phyloP scores from a whole-genome alignment of 108 stramenopile genomes.

The Nitzschia sp. region DNA sequence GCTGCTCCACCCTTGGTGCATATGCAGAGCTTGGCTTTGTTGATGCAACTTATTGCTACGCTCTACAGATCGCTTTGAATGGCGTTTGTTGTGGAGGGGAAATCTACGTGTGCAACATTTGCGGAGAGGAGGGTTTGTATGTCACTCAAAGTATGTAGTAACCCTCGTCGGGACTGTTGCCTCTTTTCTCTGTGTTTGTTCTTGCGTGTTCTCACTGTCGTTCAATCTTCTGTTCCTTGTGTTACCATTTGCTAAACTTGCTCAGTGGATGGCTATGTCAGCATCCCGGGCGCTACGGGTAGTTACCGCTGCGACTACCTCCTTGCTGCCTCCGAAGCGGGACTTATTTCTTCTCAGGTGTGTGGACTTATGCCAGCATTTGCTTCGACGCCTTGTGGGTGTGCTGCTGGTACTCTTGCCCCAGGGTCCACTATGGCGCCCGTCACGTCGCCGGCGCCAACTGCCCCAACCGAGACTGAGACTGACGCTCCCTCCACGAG shows the following conservation, averaged over 20 bases:
- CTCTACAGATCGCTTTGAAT: neutral
- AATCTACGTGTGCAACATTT: constrained; percentile 1
- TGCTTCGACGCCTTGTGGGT: constrained; percentile 1
- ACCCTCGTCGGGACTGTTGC: neutral
- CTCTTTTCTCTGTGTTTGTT: neutral
- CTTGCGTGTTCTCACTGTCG: neutral
- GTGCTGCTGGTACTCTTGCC: neutral
- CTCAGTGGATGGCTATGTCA: neutral
- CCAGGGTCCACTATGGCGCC: no score
- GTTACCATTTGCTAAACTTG: neutral
- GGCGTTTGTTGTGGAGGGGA: neutral
- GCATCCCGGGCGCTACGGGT: neutral
- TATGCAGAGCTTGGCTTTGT: neutral
- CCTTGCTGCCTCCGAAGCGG: neutral
- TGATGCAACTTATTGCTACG: constrained; percentile 1
- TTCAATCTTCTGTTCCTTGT: no score
- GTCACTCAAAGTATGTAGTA: neutral
- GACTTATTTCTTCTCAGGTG: neutral
- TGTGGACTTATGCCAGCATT: constrained; percentile 3
- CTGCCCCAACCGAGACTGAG: no score
- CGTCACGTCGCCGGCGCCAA: no score
- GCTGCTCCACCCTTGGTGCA: constrained; percentile 3
- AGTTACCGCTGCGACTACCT: neutral
- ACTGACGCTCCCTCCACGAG: no score
- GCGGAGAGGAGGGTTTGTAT: neutral